These are phyloP conservation scores for Seiridium unicorne DNA, from an alignment of 2,329 filamentous ascomycete genomes.

Conservation along the genomic window DNA sequence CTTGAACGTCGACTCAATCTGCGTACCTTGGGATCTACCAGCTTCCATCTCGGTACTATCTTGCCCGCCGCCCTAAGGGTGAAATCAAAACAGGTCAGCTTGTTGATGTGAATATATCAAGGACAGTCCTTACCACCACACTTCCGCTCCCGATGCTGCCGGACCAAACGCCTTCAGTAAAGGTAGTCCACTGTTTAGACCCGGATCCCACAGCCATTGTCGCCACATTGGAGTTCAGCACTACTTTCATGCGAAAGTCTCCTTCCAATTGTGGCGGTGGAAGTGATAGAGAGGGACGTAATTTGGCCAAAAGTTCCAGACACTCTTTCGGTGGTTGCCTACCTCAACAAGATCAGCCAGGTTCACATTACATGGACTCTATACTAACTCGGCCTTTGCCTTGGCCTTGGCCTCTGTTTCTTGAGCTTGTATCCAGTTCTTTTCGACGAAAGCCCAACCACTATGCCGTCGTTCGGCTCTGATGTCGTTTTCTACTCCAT, in stretches of 20 bases:
- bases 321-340: constrained; percentile 7
- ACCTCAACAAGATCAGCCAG: background rate
- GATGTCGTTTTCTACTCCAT: background rate
- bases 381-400: background rate
- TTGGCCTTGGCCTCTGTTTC: background rate
- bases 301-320: constrained; percentile 11
- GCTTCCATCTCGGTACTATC: constrained; percentile 21
- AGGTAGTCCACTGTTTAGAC: constrained; percentile 25
- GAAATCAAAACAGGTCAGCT: constrained; percentile 1
- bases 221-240: constrained; percentile 22
- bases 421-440: constrained; percentile 14
- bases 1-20: constrained; percentile 23
- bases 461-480: constrained; percentile 21
- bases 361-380: background rate
- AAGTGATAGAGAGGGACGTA: constrained; percentile 22
- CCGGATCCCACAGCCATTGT: constrained; percentile 20
- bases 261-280: constrained; percentile 21
- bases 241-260: constrained; percentile 26
- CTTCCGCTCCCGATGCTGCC: constrained; percentile 23
- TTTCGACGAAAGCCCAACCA: constrained; percentile 25
- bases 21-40: constrained; percentile 19
- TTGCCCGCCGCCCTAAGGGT: constrained; percentile 23
- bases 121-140: constrained; percentile 19
- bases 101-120: background rate
- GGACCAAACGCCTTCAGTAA: constrained; percentile 24